Evolutionary conservation across 2,329 filamentous ascomycete species (phyloP).

Genomic region (Ilyonectria destructans): DNA sequence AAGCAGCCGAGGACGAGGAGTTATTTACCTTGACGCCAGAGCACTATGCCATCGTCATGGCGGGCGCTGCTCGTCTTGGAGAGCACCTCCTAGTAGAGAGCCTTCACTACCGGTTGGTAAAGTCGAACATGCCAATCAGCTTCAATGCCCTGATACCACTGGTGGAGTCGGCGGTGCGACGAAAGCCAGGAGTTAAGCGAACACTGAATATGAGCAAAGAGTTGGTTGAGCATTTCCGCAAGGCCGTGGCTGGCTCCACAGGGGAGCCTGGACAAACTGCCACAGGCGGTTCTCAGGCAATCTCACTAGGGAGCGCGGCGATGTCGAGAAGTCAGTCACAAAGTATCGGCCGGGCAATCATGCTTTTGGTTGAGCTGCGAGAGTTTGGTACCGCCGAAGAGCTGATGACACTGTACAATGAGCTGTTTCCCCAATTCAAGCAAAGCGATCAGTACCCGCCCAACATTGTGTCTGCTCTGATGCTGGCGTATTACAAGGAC

Average conservation of each 20-base stretch:
- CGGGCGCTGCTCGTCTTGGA: constrained; percentile 63
- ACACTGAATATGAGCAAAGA: constrained; percentile 48
- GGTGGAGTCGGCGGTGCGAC: constrained; percentile 54
- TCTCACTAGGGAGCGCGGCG: constrained; percentile 38
- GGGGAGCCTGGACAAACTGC: constrained; percentile 1
- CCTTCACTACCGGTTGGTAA: constrained; percentile 62
- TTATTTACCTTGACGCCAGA: constrained; percentile 63
- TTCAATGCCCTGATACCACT: constrained; percentile 62
- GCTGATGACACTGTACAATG: constrained; percentile 70
- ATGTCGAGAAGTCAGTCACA: constrained; percentile 49
- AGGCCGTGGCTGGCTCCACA: constrained; percentile 35
- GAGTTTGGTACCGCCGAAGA: constrained; percentile 70
- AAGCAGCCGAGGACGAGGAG: constrained; percentile 60
- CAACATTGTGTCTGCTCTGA: constrained; percentile 75
- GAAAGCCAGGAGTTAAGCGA: constrained; percentile 44
- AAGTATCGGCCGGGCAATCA: constrained; percentile 53
- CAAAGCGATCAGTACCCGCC: constrained; percentile 62
- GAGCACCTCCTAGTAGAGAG: constrained; percentile 61
- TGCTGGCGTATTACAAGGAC: constrained; percentile 76
- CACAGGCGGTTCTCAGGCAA: neutral
- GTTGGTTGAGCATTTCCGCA: constrained; percentile 51
- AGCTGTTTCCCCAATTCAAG: constrained; percentile 56
- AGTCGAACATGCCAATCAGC: constrained; percentile 59
- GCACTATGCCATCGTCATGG: constrained; percentile 70
- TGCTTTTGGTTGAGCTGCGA: constrained; percentile 55